phyloP scores from a whole-genome alignment of 208 protist species.

The Acanthamoeba healyi region DNA sequence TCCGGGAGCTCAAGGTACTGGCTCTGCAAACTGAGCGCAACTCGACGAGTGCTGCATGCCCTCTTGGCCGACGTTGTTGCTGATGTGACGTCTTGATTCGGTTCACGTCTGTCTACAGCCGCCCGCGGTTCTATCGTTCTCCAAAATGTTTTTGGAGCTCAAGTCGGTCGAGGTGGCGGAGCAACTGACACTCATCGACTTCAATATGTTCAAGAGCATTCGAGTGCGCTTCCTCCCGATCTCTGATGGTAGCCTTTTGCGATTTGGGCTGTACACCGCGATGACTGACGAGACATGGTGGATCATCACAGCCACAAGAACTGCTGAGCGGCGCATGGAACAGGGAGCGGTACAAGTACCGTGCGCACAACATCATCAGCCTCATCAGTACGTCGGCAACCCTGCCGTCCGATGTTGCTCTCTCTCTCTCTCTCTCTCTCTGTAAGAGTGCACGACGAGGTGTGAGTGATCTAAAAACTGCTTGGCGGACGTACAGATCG shows the following conservation, averaged over 20 bases:
- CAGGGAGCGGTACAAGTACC: slow-evolving; percentile 31
- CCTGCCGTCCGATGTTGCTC: too few species aligned
- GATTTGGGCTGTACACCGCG: too few species aligned
- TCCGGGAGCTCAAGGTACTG: not conserved
- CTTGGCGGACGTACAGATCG: too few species aligned
- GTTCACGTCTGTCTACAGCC: not conserved
- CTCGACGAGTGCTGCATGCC: too few species aligned
- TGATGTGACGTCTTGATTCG: too few species aligned
- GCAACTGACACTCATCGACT: slow-evolving; percentile 65
- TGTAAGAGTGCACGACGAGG: too few species aligned
- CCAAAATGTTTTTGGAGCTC: not conserved
- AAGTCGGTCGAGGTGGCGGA: slow-evolving; percentile 59
- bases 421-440: too few species aligned
- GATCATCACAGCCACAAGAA: slow-evolving; percentile 31
- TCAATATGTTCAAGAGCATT: slow-evolving; percentile 45
- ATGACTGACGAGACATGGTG: not conserved
- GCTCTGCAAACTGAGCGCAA: too few species aligned
- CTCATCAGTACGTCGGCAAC: too few species aligned
- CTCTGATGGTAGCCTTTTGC: too few species aligned
- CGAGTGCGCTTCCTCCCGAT: not conserved
- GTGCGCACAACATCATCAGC: slow-evolving; percentile 42
- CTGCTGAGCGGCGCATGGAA: slow-evolving; percentile 58
- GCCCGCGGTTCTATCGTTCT: not conserved
- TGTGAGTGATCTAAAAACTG: too few species aligned
- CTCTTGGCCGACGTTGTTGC: too few species aligned